These are phyloP conservation scores for Nematocida minor DNA, from an alignment of 371 early-diverging fungal species.

Conservation along the genomic window DNA sequence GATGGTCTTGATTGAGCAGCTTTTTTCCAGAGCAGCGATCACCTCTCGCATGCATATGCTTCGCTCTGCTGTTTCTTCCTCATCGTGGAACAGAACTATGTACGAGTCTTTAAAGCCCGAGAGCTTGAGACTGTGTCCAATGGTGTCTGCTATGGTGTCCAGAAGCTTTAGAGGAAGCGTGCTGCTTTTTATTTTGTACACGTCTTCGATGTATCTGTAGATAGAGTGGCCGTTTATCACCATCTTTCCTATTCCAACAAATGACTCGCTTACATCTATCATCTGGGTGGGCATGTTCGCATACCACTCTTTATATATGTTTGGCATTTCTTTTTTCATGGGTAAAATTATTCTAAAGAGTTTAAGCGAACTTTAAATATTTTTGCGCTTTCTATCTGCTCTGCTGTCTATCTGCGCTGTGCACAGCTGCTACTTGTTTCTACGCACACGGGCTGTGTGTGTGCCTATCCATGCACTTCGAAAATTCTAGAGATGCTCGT, in stretches of 20 bases:
- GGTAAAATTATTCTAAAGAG: conserved; percentile 39
- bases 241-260: conserved; percentile 52
- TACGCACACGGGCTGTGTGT: no score
- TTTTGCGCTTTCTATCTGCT: neutral
- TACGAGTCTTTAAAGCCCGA: conserved; percentile 47
- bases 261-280: conserved; percentile 46
- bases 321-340: conserved; percentile 39
- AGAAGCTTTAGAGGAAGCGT: conserved; percentile 25
- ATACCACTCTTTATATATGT: conserved; percentile 31
- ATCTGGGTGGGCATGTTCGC: conserved; percentile 10
- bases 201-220: conserved; percentile 44
- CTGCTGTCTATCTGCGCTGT: no score
- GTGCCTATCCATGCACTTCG: no score
- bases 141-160: neutral
- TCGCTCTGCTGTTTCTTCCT: neutral
- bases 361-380: neutral
- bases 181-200: conserved; percentile 15
- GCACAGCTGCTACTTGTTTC: no score
- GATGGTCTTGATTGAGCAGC: neutral
- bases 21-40: neutral
- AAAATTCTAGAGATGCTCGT: no score
- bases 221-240: conserved; percentile 42
- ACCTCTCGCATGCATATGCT: conserved; percentile 32
- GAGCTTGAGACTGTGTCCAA: conserved; percentile 5
- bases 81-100: conserved; percentile 37